Evolutionary conservation across 2,329 filamentous ascomycete genomes (phyloP), one percentile per base, ranked within the genome.

Genomic region (Cladophialophora chaetospira): DNA sequence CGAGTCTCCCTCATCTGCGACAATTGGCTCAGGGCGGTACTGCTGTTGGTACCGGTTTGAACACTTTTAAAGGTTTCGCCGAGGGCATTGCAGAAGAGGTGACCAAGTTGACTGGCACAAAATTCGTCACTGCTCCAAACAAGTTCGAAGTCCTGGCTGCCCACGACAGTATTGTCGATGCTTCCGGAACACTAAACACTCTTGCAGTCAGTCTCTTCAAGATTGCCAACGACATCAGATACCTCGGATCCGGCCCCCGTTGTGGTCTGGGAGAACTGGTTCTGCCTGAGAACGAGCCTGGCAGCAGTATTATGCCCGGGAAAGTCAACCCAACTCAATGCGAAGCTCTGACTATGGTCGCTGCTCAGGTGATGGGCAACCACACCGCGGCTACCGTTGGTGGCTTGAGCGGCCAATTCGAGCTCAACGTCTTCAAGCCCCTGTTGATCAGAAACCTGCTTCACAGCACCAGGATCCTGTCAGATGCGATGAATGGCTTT

Each of bases 251-350:
- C 66, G 94, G 94, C 13, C 94, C 94, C 54, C 91, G 94, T 58
- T 97, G 94, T 76, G 94, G 94, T 70, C 87, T 97, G 19, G 93
- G 92, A 65, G 94, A 99, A 80, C 84, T 99, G 63, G 84, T 84
- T 70, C 85, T 99, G 49, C 94, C 94, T 23, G 94, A 99, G 80
- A 99, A 99, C 79, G 94, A 99, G 81, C 94, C 94, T 29, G 93
- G 93, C 63, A 94, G 88, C 70, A 95, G 89, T 67, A 97, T 99
- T 81, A 99, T 99, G 94, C 94, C 94, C 42, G 94, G 94, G 70
- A 99, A 99, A 82, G 94, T 99, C 73, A 99, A 99, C 81, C 94
- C 94, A 28, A 99, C 94, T 28, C 94, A 99, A 79, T 96, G 91
- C 77, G 94, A 99, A 81, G 89, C 91, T 61, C 79, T 99, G 74